Conservation (phyloP, 2,329 filamentous ascomycete genomes). For the Anisogramma anomala region DNA sequence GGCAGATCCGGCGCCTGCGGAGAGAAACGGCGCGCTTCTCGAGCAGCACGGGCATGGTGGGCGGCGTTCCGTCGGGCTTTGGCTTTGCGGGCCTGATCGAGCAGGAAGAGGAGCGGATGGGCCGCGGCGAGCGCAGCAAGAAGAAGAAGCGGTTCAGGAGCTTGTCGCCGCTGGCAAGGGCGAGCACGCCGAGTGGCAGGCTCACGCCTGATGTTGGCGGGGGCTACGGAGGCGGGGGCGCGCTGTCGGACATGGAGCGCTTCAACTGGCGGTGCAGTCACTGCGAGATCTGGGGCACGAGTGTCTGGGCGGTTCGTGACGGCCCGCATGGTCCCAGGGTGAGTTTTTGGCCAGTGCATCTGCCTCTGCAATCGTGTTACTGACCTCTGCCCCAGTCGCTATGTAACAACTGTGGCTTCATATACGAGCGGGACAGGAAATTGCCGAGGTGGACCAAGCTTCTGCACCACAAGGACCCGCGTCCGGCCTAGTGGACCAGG, state of each 20-base stretch:
- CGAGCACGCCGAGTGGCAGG: conserved; percentile 55
- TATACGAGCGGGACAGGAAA: conserved; percentile 78
- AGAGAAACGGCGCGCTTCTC: conserved; percentile 89
- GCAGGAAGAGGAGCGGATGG: conserved; percentile 70
- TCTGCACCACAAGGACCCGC: conserved; percentile 40
- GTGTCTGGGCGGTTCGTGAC: conserved; percentile 90
- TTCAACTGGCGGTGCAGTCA: conserved; percentile 78
- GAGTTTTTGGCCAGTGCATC: conserved; percentile 28
- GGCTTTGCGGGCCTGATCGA: conserved; percentile 40
- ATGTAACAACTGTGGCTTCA: conserved; percentile 84
- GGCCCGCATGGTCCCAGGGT: conserved; percentile 76
- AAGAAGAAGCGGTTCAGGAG: conserved; percentile 90
- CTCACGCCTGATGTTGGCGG: conserved; percentile 73
- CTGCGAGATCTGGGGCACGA: conserved; percentile 76
- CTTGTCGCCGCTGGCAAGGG: conserved; percentile 64
- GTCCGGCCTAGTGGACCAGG: conserved; percentile 16
- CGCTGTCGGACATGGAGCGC: conserved; percentile 67
- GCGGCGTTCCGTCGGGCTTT: conserved; percentile 53
- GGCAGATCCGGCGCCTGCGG: conserved; percentile 74
- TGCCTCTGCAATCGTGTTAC: conserved; percentile 9
- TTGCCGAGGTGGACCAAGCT: conserved; percentile 67
- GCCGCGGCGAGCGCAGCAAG: conserved; percentile 82
- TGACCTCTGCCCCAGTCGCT: conserved; percentile 48
- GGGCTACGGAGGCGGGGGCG: conserved; percentile 54
- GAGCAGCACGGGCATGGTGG: conserved; percentile 69